Base-by-base conservation (phyloP, 2,329 filamentous ascomycete genomes). In the Chaetoscypha palmicola region DNA sequence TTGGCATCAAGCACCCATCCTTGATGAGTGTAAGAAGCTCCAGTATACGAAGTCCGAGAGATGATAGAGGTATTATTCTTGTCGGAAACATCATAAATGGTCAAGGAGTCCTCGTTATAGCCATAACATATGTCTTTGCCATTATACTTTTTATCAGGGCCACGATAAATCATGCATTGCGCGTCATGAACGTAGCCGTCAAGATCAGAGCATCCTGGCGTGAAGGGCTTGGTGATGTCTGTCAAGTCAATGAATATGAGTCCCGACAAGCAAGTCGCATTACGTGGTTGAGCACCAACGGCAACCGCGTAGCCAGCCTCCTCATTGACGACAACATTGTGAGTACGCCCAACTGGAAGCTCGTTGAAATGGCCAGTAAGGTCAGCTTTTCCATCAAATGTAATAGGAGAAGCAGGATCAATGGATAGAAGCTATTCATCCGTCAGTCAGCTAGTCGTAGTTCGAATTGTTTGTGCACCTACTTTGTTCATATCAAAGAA, bases 401-500 rank as follows among this genome's bases (percentile, higher is more conserved):
- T 62, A 3, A 55, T 57, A 5, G 66, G 65, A 2, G 59, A 58
- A 2, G 40, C 34, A 1, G 68, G 66, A 58, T 70, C 64, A 46
- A 76, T 57, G 28, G 30, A 34, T 14, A 41, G 21, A 35, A 41
- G 39, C 39, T 41, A 28, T n/a, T n/a, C n/a, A n/a, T n/a, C n/a
- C n/a, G n/a, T n/a, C n/a, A n/a, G n/a, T n/a, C n/a, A n/a, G n/a
- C n/a, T n/a, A 19, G 16, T 36, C 21, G 17, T 10, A 20, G 5
- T 31, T 21, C 14, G 17, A n/a, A 21, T 32, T 20, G 11, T 22
- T n/a, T 3, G 4, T 10, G 2, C 11, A 41, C 39, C 12, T 22
- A 69, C 60, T 56, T 64, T 73, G 48, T 63, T 70, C 69, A 74
- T 67, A 50, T 77, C 73, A 50, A 76, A 77, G 53, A 76, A 68